Evolutionary conservation across 129 eudicot species (phyloP).

Genomic region (Helichrysum umbraculigerum): DNA sequence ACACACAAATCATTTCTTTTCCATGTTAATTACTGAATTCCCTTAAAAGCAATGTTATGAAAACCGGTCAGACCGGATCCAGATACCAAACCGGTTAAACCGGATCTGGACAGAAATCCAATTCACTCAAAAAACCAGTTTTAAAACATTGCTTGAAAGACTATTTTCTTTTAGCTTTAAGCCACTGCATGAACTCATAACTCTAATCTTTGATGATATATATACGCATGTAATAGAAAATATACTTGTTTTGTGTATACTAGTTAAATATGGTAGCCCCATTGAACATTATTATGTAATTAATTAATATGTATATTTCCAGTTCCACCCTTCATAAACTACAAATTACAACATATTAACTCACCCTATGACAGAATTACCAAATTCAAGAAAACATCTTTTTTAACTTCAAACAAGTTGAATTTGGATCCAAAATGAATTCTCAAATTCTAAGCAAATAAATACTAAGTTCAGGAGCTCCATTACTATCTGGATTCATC

Average conservation of each 20-base stretch:
- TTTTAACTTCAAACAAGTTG: conserved; percentile 26
- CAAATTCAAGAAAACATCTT: conserved; percentile 28
- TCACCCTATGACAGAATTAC: conserved; percentile 32
- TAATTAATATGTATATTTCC: conserved; percentile 54
- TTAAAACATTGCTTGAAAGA: too few relatives aligned
- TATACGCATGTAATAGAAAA: too few relatives aligned
- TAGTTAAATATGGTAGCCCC: too few relatives aligned
- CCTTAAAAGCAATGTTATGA: too few relatives aligned
- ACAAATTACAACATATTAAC: conserved; percentile 38
- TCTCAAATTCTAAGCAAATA: conserved; percentile 75
- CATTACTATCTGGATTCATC: conserved; percentile 91
- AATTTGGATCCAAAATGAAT: conserved; percentile 26
- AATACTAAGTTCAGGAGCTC: conserved; percentile 85
- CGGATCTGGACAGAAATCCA: too few relatives aligned
- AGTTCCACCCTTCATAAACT: conserved; percentile 53
- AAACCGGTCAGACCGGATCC: too few relatives aligned
- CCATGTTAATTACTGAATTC: too few relatives aligned
- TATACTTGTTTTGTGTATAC: too few relatives aligned
- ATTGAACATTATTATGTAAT: neutral
- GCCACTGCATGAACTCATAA: conserved; percentile 21
- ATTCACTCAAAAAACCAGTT: too few relatives aligned
- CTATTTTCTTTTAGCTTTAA: conserved; percentile 4
- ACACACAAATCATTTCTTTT: too few relatives aligned
- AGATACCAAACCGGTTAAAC: too few relatives aligned
- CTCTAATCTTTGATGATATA: neutral